phyloP scores from a whole-genome alignment of 148 eudicot genomes.

The Cornus florida region DNA sequence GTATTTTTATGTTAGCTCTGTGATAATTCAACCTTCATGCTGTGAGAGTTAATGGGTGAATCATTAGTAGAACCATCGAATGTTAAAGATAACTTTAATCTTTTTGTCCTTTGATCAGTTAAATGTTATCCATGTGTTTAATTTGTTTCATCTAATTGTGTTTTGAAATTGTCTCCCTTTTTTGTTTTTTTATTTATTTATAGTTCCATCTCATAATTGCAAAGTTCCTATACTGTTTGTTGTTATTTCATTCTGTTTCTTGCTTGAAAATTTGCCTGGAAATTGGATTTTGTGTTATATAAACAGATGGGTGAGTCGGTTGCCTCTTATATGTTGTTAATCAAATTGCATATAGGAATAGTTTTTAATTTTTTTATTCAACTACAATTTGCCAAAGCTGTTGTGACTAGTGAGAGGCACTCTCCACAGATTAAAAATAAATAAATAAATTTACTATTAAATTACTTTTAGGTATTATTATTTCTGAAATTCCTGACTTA shows the following conservation, averaged over 20 bases:
- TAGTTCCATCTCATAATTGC: background rate
- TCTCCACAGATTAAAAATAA: too few species aligned
- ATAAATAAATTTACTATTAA: too few species aligned
- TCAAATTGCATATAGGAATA: too few species aligned
- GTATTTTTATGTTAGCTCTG: conserved; percentile 13
- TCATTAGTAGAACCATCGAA: conserved; percentile 52
- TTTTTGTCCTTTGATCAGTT: conserved; percentile 22
- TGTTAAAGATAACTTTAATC: conserved; percentile 42
- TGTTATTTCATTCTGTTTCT: conserved; percentile 6
- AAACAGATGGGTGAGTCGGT: conserved; percentile 72
- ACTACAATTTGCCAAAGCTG: too few species aligned
- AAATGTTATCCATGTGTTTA: conserved; percentile 24
- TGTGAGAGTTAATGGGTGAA: conserved; percentile 57
- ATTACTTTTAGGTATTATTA: too few species aligned
- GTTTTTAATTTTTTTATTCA: too few species aligned
- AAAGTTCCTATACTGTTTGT: background rate
- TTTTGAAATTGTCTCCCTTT: conserved; percentile 7
- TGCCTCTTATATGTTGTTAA: too few species aligned
- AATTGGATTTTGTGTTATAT: conserved; percentile 25
- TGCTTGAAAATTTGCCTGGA: conserved; percentile 13
- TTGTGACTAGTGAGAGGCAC: too few species aligned
- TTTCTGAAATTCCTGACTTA: too few species aligned
- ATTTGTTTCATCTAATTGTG: conserved; percentile 5
- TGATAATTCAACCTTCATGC: conserved; percentile 28
- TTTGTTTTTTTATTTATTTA: background rate